These are phyloP conservation scores for Xylariaceae sp. DNA, from an alignment of 2,329 filamentous ascomycete genomes.

Conservation along the genomic window DNA sequence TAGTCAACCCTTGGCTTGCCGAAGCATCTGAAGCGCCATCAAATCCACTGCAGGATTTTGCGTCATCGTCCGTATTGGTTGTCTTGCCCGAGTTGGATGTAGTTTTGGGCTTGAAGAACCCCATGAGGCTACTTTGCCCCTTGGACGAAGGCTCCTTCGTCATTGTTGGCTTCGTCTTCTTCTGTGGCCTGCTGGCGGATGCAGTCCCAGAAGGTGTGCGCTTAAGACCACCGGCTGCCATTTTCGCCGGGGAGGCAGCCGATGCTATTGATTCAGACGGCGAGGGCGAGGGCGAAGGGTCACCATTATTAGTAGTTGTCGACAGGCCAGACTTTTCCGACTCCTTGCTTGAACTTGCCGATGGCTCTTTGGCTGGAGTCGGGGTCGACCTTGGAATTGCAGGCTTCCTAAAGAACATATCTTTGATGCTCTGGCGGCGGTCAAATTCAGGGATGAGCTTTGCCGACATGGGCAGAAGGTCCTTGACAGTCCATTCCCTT, in stretches of 20 bases:
- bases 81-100: conserved; percentile 22
- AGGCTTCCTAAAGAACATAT: conserved; percentile 79
- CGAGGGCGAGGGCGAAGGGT: conserved; percentile 31
- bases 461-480: conserved; percentile 74
- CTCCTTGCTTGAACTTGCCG: conserved; percentile 7
- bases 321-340: conserved; percentile 3
- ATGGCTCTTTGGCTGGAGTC: conserved; percentile 15
- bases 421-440: conserved; percentile 80
- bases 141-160: conserved; percentile 40
- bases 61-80: conserved; percentile 10
- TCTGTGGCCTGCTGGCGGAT: conserved; percentile 37
- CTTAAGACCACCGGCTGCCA: conserved; percentile 30
- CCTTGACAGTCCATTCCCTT: conserved; percentile 67
- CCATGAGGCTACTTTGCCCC: conserved; percentile 65
- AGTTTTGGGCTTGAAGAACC: conserved; percentile 74
- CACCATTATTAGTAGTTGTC: neutral
- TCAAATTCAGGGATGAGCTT: conserved; percentile 88
- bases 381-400: conserved; percentile 27
- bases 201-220: conserved; percentile 29
- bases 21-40: conserved; percentile 20
- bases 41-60: conserved; percentile 2
- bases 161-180: conserved; percentile 42
- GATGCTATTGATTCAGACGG: conserved; percentile 17
- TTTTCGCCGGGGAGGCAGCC: conserved; percentile 23
- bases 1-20: neutral